Evolutionary conservation across 805 yeast genomes (phyloP), one percentile per base, ranked within the genome.

Genomic region (Kodamaea kakaduensis): DNA sequence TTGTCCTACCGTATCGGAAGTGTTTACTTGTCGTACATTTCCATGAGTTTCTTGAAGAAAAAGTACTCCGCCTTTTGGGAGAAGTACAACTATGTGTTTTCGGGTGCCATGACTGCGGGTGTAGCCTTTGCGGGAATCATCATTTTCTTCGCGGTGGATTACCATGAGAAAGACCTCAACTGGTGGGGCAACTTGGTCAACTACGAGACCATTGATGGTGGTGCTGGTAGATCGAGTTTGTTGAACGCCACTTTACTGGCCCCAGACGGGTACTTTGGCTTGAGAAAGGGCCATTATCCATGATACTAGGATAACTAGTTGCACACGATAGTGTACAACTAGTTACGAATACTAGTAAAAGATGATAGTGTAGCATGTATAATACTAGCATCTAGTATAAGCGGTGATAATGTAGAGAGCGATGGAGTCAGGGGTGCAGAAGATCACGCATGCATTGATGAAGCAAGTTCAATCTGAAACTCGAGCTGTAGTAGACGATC

Each of bases 181-280:
- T 58, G 61, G 64, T 56, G 64, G 64, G 61, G 61, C 3, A 52
- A 52, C 32, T 37, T 26, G 14, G 57, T 67, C 9, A 23, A 50
- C 0, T 51, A 45, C 35, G 46, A 28, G 1, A 74, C 74, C 37
- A 37, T 58, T 25, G 74, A 69, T 31, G 65, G 60, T 25, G 37
- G 31, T 9, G 19, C 10, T 14, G 25, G 31, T 4, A 19, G 31
- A 22, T 25, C 14, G 17, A 16, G 22, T 17, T 29, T 37, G 15
- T 36, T 43, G 20, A 45, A 50, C 37, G 53, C 49, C 3, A 42
- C 56, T 5, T 35, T 13, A 6, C 20, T 8, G 4, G 57, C 58
- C 10, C 56, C 58, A 2, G 59, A 49, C 19, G 69, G 69, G 1
- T 62, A 61, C 44, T 61, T 64, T 42, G 69, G 69, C 4, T 58